phyloP scores from a whole-genome alignment of 257 asterid genomes.

The Buddleja alternifolia region DNA sequence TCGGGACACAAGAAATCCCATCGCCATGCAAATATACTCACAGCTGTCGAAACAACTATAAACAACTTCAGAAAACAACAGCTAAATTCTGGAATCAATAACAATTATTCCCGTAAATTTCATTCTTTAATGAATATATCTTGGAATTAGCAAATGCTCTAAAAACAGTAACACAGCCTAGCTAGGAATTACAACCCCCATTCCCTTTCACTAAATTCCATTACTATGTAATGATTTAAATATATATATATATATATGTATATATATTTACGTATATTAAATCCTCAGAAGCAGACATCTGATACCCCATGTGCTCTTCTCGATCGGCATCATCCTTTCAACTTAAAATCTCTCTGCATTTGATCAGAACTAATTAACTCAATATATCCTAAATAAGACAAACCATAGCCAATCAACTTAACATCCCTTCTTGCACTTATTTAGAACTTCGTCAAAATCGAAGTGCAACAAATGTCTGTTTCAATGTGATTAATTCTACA shows the following conservation, averaged over 20 bases:
- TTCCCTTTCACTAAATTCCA: slow-evolving; percentile 42
- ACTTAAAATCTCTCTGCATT: slow-evolving; percentile 50
- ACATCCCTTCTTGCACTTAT: slow-evolving; percentile 32
- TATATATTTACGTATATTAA: slow-evolving; percentile 15
- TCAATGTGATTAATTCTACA: slow-evolving; percentile 32
- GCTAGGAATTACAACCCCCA: slow-evolving; percentile 42
- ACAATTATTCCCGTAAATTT: slow-evolving; percentile 44
- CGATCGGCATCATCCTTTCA: slow-evolving; percentile 15
- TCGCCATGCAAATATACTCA: slow-evolving; percentile 39
- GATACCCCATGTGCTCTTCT: slow-evolving; percentile 66
- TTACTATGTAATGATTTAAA: not conserved
- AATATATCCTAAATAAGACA: slow-evolving; percentile 53
- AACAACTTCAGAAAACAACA: slow-evolving; percentile 31
- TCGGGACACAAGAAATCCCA: slow-evolving; percentile 28
- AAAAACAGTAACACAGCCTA: slow-evolving; percentile 44
- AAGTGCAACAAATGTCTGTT: slow-evolving; percentile 38
- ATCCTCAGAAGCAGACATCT: slow-evolving; percentile 39
- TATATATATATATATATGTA: not conserved
- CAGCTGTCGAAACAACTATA: slow-evolving; percentile 36
- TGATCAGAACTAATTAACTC: slow-evolving; percentile 50
- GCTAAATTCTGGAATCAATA: slow-evolving; percentile 38
- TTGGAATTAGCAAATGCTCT: slow-evolving; percentile 51
- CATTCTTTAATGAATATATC: slow-evolving; percentile 41
- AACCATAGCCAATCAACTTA: slow-evolving; percentile 42
- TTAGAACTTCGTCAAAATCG: slow-evolving; percentile 37